phyloP scores from a whole-genome alignment of 345 rosid species.

The Gossypium turneri region DNA sequence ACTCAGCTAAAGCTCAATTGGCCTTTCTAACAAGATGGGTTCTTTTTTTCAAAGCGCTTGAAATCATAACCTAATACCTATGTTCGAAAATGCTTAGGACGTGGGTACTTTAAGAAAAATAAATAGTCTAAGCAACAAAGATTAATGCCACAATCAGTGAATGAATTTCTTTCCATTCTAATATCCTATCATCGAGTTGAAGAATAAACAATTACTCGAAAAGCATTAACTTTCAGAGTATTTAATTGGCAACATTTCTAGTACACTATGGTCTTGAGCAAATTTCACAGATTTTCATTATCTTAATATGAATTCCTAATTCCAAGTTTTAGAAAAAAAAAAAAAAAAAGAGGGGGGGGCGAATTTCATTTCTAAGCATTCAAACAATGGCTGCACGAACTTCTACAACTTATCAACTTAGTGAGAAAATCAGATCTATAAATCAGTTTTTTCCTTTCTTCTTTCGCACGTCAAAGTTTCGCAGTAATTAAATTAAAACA shows the following conservation, averaged over 20 bases:
- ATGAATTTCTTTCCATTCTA: neutral
- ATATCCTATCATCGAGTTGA: neutral
- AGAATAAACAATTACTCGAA: neutral
- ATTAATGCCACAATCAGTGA: neutral
- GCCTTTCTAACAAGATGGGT: too few relatives aligned
- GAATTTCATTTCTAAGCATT: neutral
- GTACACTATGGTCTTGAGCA: neutral
- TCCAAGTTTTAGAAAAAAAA: neutral
- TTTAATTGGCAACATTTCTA: neutral
- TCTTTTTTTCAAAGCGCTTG: too few relatives aligned
- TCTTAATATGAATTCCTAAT: neutral
- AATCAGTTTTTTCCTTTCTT: neutral
- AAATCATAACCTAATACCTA: neutral
- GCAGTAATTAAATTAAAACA: neutral
- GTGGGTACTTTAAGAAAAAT: neutral
- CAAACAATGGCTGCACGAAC: slow-evolving; percentile 2
- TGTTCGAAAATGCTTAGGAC: neutral
- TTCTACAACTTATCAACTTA: neutral
- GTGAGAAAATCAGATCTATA: neutral
- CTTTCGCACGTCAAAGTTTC: neutral
- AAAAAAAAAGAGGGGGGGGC: neutral
- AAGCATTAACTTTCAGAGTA: neutral
- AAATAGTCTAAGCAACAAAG: neutral
- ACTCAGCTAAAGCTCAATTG: too few relatives aligned
- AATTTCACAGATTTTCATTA: neutral